These are phyloP conservation scores for Basidiobolus heterosporus DNA, from an alignment of 371 early-diverging fungal species.

Conservation along the genomic window DNA sequence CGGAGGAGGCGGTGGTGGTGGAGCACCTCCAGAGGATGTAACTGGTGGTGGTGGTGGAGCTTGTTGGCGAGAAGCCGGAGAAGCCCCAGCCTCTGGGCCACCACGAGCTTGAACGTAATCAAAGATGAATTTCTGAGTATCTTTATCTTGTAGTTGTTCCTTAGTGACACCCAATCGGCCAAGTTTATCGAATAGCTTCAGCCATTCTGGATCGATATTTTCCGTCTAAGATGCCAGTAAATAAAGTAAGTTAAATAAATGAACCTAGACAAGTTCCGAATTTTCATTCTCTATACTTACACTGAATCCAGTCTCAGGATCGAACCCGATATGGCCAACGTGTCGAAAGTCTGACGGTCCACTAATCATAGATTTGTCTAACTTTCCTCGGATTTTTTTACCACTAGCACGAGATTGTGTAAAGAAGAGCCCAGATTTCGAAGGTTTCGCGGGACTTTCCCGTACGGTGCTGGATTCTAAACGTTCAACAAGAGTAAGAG, in stretches of 20 bases:
- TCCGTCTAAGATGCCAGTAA: conserved; percentile 35
- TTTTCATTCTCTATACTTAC: background rate
- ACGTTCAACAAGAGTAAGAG: background rate
- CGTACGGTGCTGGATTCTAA: background rate
- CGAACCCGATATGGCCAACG: conserved; percentile 61
- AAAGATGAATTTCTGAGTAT: conserved; percentile 19
- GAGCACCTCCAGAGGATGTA: conserved; percentile 6
- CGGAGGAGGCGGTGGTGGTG: conserved; percentile 16
- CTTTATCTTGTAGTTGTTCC: conserved; percentile 32
- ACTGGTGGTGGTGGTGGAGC: conserved; percentile 22
- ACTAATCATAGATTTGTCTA: conserved; percentile 61
- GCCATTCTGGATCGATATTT: conserved; percentile 66
- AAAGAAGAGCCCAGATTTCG: background rate
- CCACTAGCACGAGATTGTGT: conserved; percentile 10
- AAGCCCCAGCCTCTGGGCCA: background rate
- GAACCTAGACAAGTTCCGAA: too few relatives aligned
- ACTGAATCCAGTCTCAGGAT: conserved; percentile 54
- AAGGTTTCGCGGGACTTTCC: background rate
- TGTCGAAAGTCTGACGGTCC: conserved; percentile 63
- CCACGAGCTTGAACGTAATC: conserved; percentile 2
- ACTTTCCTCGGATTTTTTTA: conserved; percentile 22
- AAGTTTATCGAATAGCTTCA: conserved; percentile 49
- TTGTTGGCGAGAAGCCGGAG: background rate
- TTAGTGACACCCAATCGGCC: conserved; percentile 66
- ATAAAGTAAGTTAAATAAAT: too few relatives aligned